Conservation (phyloP, 257 asterid genomes). For the Striga asiatica region DNA sequence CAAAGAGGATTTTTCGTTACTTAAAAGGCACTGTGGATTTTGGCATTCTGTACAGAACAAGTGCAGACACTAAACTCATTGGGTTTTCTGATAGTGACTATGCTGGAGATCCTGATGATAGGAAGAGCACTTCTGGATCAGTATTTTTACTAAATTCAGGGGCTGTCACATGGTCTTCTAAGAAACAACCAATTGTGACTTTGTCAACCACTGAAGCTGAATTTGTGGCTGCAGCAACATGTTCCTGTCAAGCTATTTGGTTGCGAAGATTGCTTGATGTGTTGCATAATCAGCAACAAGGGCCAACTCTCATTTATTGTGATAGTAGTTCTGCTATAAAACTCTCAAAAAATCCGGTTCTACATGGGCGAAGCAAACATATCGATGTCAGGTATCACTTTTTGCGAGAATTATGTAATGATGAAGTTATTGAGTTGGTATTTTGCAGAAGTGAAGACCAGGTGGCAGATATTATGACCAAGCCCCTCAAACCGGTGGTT, state of each 20-base stretch:
- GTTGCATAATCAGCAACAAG: neutral
- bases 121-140: neutral
- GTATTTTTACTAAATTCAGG: neutral
- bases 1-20: neutral
- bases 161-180: neutral
- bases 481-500: too few species aligned
- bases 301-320: neutral
- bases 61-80: neutral
- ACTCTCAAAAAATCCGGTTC: neutral
- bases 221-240: neutral
- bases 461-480: too few species aligned
- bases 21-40: neutral
- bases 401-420: too few species aligned
- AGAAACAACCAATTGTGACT: neutral
- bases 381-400: too few species aligned
- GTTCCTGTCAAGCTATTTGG: neutral
- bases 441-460: too few species aligned
- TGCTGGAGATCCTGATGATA: neutral
- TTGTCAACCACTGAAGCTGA: neutral
- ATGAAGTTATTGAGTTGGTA: too few species aligned
- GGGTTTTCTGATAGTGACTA: neutral
- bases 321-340: neutral
- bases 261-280: neutral
- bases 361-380: neutral
- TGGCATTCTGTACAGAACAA: neutral